phyloP scores from a whole-genome alignment of 2,329 filamentous ascomycete species.

The Cladosporium sp. region DNA sequence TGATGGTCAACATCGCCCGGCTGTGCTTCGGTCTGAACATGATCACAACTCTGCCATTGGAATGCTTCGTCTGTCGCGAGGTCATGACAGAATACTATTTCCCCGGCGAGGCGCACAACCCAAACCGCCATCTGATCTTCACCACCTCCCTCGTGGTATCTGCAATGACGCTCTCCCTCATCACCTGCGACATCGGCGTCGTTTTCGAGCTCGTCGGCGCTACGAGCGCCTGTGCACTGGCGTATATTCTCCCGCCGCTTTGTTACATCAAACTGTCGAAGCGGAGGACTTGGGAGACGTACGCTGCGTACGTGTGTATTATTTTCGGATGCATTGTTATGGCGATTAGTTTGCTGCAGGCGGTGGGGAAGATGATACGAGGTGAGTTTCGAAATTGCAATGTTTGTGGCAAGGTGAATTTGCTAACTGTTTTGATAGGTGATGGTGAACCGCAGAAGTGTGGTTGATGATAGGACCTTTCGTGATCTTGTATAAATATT shows the following conservation, averaged over 20 bases:
- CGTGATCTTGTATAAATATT: neutral
- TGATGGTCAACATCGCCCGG: constrained; percentile 90
- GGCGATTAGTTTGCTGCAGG: constrained; percentile 72
- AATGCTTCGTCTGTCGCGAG: constrained; percentile 96
- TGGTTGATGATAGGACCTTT: neutral
- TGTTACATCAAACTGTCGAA: constrained; percentile 94
- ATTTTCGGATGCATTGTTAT: constrained; percentile 77
- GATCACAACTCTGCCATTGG: constrained; percentile 92
- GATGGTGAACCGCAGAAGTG: constrained; percentile 7
- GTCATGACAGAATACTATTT: constrained; percentile 89
- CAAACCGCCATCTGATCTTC: constrained; percentile 80
- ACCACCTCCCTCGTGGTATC: constrained; percentile 75
- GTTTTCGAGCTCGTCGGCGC: constrained; percentile 97
- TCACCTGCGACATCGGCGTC: constrained; percentile 89
- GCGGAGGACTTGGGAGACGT: constrained; percentile 49
- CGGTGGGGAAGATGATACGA: constrained; percentile 60
- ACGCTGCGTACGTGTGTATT: constrained; percentile 67
- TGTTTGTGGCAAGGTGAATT: neutral
- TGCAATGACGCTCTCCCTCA: constrained; percentile 71
- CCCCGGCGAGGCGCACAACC: constrained; percentile 69
- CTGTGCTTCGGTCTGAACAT: constrained; percentile 98
- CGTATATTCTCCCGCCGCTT: constrained; percentile 90
- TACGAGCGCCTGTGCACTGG: constrained; percentile 88
- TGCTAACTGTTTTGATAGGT: neutral
- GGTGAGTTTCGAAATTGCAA: constrained; percentile 18